A percentile compares a stretch with the other conserved stretches of the same genome.
phyloP scores from a whole-genome alignment of 2,329 filamentous ascomycete genomes.

The Cercospora beticola region DNA sequence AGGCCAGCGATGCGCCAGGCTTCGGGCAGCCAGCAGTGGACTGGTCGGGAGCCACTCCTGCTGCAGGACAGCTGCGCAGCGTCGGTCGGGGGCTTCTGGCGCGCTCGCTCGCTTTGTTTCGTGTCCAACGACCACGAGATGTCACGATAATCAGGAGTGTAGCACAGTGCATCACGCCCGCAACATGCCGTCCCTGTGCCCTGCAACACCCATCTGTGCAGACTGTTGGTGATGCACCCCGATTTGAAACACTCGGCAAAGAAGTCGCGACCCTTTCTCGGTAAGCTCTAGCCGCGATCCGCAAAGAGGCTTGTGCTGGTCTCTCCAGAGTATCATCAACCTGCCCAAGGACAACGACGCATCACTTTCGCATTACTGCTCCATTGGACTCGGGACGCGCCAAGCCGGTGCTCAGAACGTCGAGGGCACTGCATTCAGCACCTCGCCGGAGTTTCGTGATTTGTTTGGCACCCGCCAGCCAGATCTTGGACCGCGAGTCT shows the following conservation, averaged over 20 bases:
- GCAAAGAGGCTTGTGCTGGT: constrained; percentile 3
- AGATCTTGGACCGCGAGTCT: constrained; percentile 17
- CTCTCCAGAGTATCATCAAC: constrained; percentile 3
- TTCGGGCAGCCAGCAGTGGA: neutral
- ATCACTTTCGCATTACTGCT: constrained; percentile 12
- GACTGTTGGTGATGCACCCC: neutral
- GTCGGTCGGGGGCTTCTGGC: neutral
- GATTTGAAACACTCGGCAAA: constrained; percentile 2
- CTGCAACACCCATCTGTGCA: neutral
- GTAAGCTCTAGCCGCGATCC: constrained; percentile 1
- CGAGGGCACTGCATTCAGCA: constrained; percentile 5
- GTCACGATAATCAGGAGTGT: neutral
- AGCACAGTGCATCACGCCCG: neutral
- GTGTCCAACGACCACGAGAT: constrained; percentile 3
- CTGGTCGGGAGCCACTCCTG: constrained; percentile 7
- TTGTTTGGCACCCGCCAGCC: constrained; percentile 23
- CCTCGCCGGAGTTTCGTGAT: constrained; percentile 9
- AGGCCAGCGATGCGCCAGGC: constrained; percentile 9
- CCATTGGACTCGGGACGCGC: constrained; percentile 14
- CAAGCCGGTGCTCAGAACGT: constrained; percentile 18
- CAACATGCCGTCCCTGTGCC: neutral
- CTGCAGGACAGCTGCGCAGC: neutral
- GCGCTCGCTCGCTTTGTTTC: neutral
- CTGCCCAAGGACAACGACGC: constrained; percentile 1
- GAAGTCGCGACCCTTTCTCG: constrained; percentile 2